Conservation (phyloP, 306 rosid species). For the Fragaria vesca region DNA sequence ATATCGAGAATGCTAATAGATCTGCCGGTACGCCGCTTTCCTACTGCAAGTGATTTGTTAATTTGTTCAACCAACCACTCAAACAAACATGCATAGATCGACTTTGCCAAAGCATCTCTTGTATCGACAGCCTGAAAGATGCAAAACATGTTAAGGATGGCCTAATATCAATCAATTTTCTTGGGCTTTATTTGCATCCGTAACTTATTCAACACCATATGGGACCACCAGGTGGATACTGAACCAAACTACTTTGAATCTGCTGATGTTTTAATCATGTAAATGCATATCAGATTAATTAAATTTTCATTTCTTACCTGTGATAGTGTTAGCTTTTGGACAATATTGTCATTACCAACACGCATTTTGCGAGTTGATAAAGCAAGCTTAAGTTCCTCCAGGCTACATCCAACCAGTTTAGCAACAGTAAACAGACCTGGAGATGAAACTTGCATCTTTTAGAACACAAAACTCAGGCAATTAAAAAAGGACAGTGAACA, state of each 20-base stretch:
- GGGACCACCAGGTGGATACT: background rate
- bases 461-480: slow-evolving; percentile 15
- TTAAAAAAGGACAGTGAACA: background rate
- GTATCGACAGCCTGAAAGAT: slow-evolving; percentile 78
- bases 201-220: background rate
- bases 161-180: background rate
- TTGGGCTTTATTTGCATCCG: background rate
- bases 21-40: slow-evolving; percentile 96
- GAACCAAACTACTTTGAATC: background rate
- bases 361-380: slow-evolving; percentile 89
- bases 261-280: background rate
- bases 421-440: slow-evolving; percentile 67
- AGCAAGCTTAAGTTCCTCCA: slow-evolving; percentile 76
- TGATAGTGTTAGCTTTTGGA: slow-evolving; percentile 79
- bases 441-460: slow-evolving; percentile 22
- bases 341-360: slow-evolving; percentile 83
- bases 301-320: slow-evolving; percentile 46
- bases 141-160: slow-evolving; percentile 4
- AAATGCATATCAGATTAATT: background rate
- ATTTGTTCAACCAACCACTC: slow-evolving; percentile 98
- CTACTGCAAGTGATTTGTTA: slow-evolving; percentile 95
- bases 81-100: slow-evolving; percentile 84
- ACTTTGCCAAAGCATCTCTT: slow-evolving; percentile 98
- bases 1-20: slow-evolving; percentile 98
- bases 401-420: slow-evolving; percentile 71